These are phyloP conservation scores for Silene coronaria DNA, from an alignment of 179 eudicot genomes.

Conservation along the genomic window DNA sequence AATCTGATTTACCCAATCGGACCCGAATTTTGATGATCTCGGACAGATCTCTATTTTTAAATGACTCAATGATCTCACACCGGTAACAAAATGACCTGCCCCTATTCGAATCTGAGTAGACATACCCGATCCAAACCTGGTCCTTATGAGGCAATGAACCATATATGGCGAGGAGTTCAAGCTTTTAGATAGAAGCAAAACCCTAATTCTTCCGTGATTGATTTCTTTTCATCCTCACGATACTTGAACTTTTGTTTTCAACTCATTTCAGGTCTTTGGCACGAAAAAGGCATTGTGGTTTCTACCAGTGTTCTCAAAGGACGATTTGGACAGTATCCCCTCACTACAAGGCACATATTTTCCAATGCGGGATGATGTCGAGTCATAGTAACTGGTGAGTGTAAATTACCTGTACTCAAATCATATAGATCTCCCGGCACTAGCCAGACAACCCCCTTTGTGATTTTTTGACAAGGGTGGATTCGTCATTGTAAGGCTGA, in stretches of 20 bases:
- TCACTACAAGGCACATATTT: slow-evolving; percentile 69
- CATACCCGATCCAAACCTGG: no score
- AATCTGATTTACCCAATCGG: no score
- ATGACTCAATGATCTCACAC: no score
- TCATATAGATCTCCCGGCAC: slow-evolving; percentile 4
- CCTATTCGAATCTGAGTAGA: no score
- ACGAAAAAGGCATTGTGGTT: slow-evolving; percentile 62
- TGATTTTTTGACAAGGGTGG: slow-evolving; percentile 8
- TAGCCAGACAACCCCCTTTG: slow-evolving; percentile 18
- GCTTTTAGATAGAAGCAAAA: neutral
- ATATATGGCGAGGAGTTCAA: no score
- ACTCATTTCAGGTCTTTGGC: slow-evolving; percentile 64
- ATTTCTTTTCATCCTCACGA: neutral
- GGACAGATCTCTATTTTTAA: no score
- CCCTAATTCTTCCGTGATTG: neutral
- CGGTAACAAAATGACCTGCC: no score
- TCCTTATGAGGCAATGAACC: no score
- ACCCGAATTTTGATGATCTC: no score
- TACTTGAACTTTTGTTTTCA: neutral
- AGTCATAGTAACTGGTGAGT: slow-evolving; percentile 29
- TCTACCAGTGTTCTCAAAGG: slow-evolving; percentile 66
- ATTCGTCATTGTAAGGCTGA: neutral
- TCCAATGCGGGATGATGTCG: slow-evolving; percentile 54
- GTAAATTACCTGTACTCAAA: neutral
- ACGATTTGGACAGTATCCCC: slow-evolving; percentile 66